Conservation (phyloP, 2,329 filamentous ascomycete species). For the Emericellopsis cladophorae region DNA sequence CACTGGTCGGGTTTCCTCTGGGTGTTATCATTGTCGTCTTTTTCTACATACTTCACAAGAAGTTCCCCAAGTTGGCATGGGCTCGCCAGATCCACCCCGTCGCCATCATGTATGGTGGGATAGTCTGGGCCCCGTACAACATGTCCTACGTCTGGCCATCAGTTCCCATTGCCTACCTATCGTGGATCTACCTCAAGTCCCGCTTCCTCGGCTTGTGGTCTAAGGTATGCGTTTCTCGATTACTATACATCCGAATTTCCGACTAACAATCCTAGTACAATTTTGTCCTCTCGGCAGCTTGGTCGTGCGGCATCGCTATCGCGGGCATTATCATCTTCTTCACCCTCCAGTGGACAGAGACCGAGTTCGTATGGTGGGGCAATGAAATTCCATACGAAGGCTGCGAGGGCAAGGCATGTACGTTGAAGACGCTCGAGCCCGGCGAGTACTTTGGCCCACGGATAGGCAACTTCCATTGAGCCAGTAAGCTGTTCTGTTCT, state of each 20-base stretch:
- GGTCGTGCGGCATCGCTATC: slow-evolving; percentile 36
- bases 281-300: slow-evolving; percentile 37
- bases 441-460: slow-evolving; percentile 26
- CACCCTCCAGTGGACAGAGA: slow-evolving; percentile 29
- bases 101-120: slow-evolving; percentile 31
- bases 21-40: slow-evolving; percentile 30
- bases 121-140: slow-evolving; percentile 35
- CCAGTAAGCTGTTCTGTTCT: not conserved
- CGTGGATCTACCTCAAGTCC: slow-evolving; percentile 37
- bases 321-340: slow-evolving; percentile 42
- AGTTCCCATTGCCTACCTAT: slow-evolving; percentile 37
- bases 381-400: slow-evolving; percentile 26
- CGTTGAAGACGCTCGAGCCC: slow-evolving; percentile 17
- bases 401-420: slow-evolving; percentile 27
- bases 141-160: slow-evolving; percentile 38
- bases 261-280: slow-evolving; percentile 26
- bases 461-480: slow-evolving; percentile 19
- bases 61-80: slow-evolving; percentile 25
- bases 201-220: slow-evolving; percentile 37
- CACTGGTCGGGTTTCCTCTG: slow-evolving; percentile 35
- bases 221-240: slow-evolving; percentile 22
- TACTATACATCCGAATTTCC: not conserved
- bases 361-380: slow-evolving; percentile 35
- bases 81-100: slow-evolving; percentile 33
- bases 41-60: slow-evolving; percentile 25